These are phyloP conservation scores for Scedosporium apiospermum DNA, from an alignment of 2,329 filamentous ascomycete genomes.

Conservation along the genomic window DNA sequence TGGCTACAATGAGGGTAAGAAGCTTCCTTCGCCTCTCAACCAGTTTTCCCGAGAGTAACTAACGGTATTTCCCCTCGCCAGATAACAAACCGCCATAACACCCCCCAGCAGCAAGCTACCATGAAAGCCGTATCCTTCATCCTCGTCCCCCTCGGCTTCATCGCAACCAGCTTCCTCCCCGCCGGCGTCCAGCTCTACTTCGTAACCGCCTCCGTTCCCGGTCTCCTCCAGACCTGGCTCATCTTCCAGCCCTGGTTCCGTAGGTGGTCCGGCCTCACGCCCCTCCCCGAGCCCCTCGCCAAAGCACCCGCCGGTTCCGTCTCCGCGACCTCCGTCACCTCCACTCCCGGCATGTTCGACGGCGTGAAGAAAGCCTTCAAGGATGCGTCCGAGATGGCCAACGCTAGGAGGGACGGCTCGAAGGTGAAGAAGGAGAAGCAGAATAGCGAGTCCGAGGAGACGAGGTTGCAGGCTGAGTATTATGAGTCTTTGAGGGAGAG, in stretches of 20 bases:
- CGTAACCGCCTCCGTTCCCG: constrained; percentile 23
- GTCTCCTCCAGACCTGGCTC: constrained; percentile 23
- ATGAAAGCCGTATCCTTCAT: constrained; percentile 31
- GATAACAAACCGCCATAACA: constrained; percentile 25
- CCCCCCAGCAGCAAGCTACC: constrained; percentile 23
- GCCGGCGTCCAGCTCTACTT: constrained; percentile 41
- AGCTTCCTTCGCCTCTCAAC: not conserved
- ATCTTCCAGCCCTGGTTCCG: constrained; percentile 31
- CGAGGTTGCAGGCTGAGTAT: constrained; percentile 15
- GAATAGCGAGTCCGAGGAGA: constrained; percentile 21
- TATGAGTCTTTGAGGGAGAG: constrained; percentile 18
- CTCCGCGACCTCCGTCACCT: not conserved
- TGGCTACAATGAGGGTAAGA: constrained; percentile 43
- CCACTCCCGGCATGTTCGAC: constrained; percentile 3
- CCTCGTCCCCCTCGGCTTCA: constrained; percentile 32
- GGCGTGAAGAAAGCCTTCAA: constrained; percentile 28
- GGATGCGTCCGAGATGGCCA: constrained; percentile 24
- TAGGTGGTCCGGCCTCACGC: constrained; percentile 25
- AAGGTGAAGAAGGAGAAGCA: constrained; percentile 25
- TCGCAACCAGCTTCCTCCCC: constrained; percentile 36
- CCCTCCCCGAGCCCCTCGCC: constrained; percentile 16
- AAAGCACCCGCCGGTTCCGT: not conserved
- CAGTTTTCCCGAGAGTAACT: not conserved
- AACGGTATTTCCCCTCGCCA: constrained; percentile 9
- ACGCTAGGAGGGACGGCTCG: constrained; percentile 20